phyloP scores from a whole-genome alignment of 2,329 filamentous ascomycete species.

The Alternaria brassicae region DNA sequence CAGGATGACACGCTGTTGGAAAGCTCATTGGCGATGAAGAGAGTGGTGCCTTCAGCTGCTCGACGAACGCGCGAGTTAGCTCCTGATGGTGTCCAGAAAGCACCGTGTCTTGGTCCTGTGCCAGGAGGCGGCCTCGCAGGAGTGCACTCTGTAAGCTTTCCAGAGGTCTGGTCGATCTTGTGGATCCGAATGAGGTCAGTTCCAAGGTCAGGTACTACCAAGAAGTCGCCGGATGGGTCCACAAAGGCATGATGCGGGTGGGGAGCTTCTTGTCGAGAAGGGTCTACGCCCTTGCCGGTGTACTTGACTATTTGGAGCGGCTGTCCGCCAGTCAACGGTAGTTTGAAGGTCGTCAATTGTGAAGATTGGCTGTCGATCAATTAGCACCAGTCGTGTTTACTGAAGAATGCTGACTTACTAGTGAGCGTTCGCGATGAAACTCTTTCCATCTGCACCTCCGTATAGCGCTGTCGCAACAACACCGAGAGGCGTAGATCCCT shows the following conservation, averaged over 20 bases:
- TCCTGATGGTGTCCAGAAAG: slow-evolving; percentile 55
- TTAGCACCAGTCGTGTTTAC: background rate
- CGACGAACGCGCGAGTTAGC: slow-evolving; percentile 28
- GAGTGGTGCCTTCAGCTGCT: slow-evolving; percentile 28
- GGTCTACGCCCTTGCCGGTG: slow-evolving; percentile 52
- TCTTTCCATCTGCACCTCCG: slow-evolving; percentile 37
- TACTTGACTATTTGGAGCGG: slow-evolving; percentile 42
- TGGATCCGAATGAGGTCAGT: slow-evolving; percentile 64
- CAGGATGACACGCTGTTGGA: slow-evolving; percentile 42
- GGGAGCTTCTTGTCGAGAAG: slow-evolving; percentile 61
- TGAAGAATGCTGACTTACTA: slow-evolving; percentile 29
- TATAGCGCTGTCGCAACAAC: slow-evolving; percentile 39
- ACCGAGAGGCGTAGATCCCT: slow-evolving; percentile 32
- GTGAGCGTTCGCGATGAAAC: slow-evolving; percentile 43
- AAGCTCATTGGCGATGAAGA: slow-evolving; percentile 48
- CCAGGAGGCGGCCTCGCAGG: slow-evolving; percentile 55
- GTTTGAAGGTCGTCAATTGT: slow-evolving; percentile 45
- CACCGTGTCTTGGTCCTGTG: slow-evolving; percentile 62
- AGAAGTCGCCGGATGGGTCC: slow-evolving; percentile 59
- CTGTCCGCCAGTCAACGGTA: slow-evolving; percentile 40
- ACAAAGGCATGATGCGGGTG: slow-evolving; percentile 63
- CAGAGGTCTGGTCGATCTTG: slow-evolving; percentile 56
- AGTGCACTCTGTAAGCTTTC: slow-evolving; percentile 57
- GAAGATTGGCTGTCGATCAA: slow-evolving; percentile 33
- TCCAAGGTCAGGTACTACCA: slow-evolving; percentile 62